phyloP scores from a whole-genome alignment of 176 grass and related monocot genomes.

The Eleusine coracana region DNA sequence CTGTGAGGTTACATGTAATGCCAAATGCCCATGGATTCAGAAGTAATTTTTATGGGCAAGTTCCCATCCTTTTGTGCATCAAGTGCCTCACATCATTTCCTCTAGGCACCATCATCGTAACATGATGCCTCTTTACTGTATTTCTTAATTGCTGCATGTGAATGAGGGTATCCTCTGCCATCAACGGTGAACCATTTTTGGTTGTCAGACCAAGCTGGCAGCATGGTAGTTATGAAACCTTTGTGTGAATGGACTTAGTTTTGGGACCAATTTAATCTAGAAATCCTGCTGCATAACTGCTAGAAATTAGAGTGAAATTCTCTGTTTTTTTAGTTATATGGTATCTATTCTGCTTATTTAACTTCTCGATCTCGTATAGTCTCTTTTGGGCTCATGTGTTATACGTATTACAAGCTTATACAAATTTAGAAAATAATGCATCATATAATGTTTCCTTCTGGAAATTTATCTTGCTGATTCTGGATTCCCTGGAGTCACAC shows the following conservation, averaged over 20 bases:
- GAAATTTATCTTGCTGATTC: slow-evolving; percentile 16
- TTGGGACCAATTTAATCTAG: background rate
- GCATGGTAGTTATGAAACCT: too few species aligned
- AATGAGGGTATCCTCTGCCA: background rate
- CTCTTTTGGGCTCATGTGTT: background rate
- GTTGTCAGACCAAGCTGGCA: background rate
- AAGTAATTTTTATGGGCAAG: background rate
- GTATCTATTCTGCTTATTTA: background rate
- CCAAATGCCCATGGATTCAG: background rate
- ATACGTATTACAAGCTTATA: background rate
- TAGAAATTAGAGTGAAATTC: background rate
- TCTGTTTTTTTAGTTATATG: background rate
- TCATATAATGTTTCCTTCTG: background rate
- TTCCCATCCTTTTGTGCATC: background rate
- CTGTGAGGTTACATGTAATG: background rate
- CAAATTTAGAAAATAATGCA: background rate
- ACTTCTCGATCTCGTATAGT: background rate
- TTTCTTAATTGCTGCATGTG: background rate
- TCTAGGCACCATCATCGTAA: background rate
- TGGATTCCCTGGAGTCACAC: slow-evolving; percentile 2
- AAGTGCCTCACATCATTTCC: background rate
- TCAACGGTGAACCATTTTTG: background rate
- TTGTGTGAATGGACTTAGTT: background rate
- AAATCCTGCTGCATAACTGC: background rate
- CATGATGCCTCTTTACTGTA: background rate